Base-by-base conservation (phyloP, 805 yeast species). In the Priceomyces carsonii region DNA sequence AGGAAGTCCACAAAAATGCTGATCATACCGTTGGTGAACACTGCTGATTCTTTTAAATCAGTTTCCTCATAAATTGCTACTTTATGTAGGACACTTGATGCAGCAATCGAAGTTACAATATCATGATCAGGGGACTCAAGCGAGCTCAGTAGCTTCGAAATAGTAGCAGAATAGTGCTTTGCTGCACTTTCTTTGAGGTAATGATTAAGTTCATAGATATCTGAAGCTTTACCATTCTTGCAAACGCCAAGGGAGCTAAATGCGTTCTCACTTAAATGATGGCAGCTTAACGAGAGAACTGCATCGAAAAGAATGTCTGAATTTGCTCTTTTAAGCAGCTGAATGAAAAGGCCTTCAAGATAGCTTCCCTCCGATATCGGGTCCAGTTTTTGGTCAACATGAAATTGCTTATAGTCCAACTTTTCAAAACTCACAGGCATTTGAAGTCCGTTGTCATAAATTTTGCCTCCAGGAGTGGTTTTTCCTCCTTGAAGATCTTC, bases 21-120 rank as follows among this genome's bases (percentile, higher is more conserved):
- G 3, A 45, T 40, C 14, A 53, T 36, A 3, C 62, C 62, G 12
- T 47, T 44, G 14, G 51, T 40, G 30, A 55, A 57, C 12, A 54
- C 42, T 7, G 42, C 26, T 3, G 50, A 44, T 14, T 48, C 42
- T 7, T 38, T 19, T 26, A 51, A 36, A 32, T 48, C 45, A 15
- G 38, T 29, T 31, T 40, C 46, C 21, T 52, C 55, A 32, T 52
- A 53, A 16, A 54, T 44, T 20, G 54, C 40, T 7, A 50, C 39
- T 24, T 47, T 53, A 30, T 51, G 52, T 4, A 57, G 44, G 8
- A 49, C 17, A 8, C 51, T 47, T 13, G 50, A 41, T 4, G 46
- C 51, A 4, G 51, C 38, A 15, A 55, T 38, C 6, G 55, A 44
- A 7, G 49, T 26, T 8, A 46, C 38, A 4, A 48, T 39, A 25